Evolutionary conservation across 352 stramenopile species (phyloP).

Genomic region (Globisporangium polare): DNA sequence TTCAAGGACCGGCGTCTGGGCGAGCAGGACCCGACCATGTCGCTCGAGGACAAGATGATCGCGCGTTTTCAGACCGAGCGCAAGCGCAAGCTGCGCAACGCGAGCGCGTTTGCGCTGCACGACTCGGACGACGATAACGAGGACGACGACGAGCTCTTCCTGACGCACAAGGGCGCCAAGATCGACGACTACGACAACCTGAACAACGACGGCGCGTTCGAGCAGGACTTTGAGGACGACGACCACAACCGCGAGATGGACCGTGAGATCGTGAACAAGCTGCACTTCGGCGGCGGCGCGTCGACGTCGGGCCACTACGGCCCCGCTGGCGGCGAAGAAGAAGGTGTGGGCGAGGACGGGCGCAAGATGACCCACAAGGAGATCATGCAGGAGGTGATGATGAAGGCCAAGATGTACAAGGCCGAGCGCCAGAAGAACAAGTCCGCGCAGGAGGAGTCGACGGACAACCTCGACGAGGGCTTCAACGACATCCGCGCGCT

Average conservation of each 20-base stretch:
- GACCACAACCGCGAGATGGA: slow-evolving; percentile 74
- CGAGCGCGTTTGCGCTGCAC: slow-evolving; percentile 65
- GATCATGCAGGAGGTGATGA: slow-evolving; percentile 90
- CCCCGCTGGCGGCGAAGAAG: slow-evolving; percentile 10
- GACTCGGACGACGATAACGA: slow-evolving; percentile 76
- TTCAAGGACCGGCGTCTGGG: slow-evolving; percentile 86
- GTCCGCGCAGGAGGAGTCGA: slow-evolving; percentile 70
- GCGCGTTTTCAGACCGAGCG: slow-evolving; percentile 86
- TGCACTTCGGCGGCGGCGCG: slow-evolving; percentile 80
- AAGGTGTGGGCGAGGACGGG: slow-evolving; percentile 18
- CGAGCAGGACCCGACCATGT: slow-evolving; percentile 79
- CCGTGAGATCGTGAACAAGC: slow-evolving; percentile 74
- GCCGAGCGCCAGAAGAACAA: slow-evolving; percentile 87
- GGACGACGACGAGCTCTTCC: slow-evolving; percentile 62
- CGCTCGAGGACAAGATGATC: slow-evolving; percentile 93
- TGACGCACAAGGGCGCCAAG: slow-evolving; percentile 72
- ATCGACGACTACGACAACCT: slow-evolving; percentile 77
- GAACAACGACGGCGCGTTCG: slow-evolving; percentile 42
- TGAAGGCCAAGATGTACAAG: slow-evolving; percentile 91
- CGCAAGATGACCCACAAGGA: slow-evolving; percentile 85
- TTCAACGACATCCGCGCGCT: slow-evolving; percentile 63
- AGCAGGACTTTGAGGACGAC: slow-evolving; percentile 57
- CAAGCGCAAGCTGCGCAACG: slow-evolving; percentile 83
- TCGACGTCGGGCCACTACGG: slow-evolving; percentile 12
- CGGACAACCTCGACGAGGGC: slow-evolving; percentile 66